Percentiles rank a stretch among this genome's conserved stretches.
phyloP scores from a whole-genome alignment of 768 basidiomycete genomes.

The Serendipita indica region DNA sequence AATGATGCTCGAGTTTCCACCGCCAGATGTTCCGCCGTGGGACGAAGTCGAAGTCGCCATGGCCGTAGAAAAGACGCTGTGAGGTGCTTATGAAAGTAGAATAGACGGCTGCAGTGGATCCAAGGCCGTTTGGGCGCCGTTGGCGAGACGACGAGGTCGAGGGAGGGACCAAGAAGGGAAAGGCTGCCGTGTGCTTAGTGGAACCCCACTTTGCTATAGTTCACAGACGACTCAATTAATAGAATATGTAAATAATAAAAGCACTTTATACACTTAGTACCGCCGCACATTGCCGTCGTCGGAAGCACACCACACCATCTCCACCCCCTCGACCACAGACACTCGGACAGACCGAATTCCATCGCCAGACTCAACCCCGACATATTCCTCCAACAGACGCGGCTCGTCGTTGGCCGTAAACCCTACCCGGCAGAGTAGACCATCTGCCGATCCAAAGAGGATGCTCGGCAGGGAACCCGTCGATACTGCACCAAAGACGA shows the following conservation, averaged over 20 bases:
- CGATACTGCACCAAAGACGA: conserved; percentile 24
- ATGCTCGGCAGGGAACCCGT: background rate
- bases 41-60: conserved; percentile 5
- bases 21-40: background rate
- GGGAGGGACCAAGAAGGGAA: too few relatives aligned
- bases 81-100: background rate
- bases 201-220: too few relatives aligned
- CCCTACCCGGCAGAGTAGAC: conserved; percentile 18
- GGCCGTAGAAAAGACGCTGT: background rate
- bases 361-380: conserved; percentile 48
- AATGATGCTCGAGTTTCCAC: background rate
- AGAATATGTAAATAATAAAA: background rate
- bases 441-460: conserved; percentile 16
- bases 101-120: too few relatives aligned
- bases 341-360: conserved; percentile 24
- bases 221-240: background rate
- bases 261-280: conserved; percentile 22
- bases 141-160: background rate
- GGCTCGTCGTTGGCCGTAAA: conserved; percentile 38
- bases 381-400: conserved; percentile 30
- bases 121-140: too few relatives aligned
- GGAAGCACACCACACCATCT: conserved; percentile 37
- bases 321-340: conserved; percentile 20
- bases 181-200: too few relatives aligned
- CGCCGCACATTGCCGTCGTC: conserved; percentile 48